These are phyloP conservation scores for Cucurbita argyrosperma DNA, from an alignment of 306 rosid genomes.

Conservation along the genomic window DNA sequence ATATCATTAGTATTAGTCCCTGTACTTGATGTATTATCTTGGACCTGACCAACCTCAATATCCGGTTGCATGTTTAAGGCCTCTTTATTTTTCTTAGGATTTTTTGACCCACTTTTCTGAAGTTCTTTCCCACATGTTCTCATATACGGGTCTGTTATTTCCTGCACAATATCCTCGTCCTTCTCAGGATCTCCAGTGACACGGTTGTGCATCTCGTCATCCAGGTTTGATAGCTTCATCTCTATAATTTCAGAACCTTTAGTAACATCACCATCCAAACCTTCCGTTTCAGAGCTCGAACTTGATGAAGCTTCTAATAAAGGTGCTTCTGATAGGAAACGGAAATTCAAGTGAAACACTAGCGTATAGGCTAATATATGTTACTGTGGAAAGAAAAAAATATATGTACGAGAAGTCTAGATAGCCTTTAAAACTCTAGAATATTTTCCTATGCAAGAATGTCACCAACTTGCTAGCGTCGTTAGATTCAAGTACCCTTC, in stretches of 20 bases:
- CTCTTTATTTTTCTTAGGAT: constrained; percentile 4
- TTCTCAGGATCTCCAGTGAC: constrained; percentile 28
- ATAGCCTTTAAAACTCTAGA: not conserved
- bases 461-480: not conserved
- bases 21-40: constrained; percentile 18
- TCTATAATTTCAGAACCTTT: constrained; percentile 18
- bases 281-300: constrained; percentile 75
- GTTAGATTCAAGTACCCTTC: not conserved
- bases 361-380: not conserved
- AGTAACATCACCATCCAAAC: constrained; percentile 42
- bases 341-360: not conserved
- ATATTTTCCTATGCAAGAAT: not conserved
- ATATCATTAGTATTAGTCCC: constrained; percentile 7
- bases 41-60: constrained; percentile 23
- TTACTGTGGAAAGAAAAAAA: not conserved
- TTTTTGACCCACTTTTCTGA: constrained; percentile 7
- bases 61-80: constrained; percentile 20
- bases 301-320: constrained; percentile 79
- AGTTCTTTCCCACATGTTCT: constrained; percentile 18
- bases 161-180: constrained; percentile 45
- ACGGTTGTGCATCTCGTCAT: constrained; percentile 12
- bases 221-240: constrained; percentile 13
- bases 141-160: constrained; percentile 16
- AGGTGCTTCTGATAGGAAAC: constrained; percentile 43
- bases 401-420: not conserved